Base-by-base conservation (phyloP, 1,284 basidiomycete genomes). In the Salmacisia buchloeana region DNA sequence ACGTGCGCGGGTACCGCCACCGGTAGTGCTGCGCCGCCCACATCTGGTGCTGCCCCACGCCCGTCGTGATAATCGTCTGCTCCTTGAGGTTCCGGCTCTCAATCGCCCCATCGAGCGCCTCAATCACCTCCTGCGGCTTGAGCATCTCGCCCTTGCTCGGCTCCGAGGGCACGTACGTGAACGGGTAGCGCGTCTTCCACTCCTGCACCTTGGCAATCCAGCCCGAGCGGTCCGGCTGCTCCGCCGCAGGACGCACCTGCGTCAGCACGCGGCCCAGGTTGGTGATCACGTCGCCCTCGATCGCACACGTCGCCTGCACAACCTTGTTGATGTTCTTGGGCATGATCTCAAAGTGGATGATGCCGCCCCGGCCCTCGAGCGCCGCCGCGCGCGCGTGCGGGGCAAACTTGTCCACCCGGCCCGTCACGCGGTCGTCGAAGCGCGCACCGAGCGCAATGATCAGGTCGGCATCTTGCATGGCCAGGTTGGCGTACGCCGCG, bases 281-380 rank as follows among this genome's bases (percentile, higher is more conserved):
- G 58, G 88, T 82, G 29, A 90, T 85, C 62, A 97, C 94, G 79
- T 98, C 94, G 60, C 94, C 94, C 59, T 97, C 86, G 72, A 98
- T 85, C 60, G 96, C 91, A 67, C 97, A 90, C 58, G 90, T 88
- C 29, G 96, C 93, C 72, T 98, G 88, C 60, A 98, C 87, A 67
- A 98, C 93, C 83, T 98, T 98, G 86, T 98, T 98, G 83, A 98
- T 87, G 83, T 98, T 98, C 85, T 98, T 97, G 58, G 94, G 92
- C 83, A 89, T 89, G 73, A 98, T 93, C 83, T 98, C 96, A 78
- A 97, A 97, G 83, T 98, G 94, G 76, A 98, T 94, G 83, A 98
- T 97, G 61, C 94, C 96, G 31, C 96, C 94, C 1, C 87, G 86
- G 59, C 92, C 91, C 76, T 89, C 85, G 2, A 85, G 83, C 3